These are phyloP conservation scores for Sporothrix curviconia DNA, from an alignment of 2,329 filamentous ascomycete species.

Conservation along the genomic window DNA sequence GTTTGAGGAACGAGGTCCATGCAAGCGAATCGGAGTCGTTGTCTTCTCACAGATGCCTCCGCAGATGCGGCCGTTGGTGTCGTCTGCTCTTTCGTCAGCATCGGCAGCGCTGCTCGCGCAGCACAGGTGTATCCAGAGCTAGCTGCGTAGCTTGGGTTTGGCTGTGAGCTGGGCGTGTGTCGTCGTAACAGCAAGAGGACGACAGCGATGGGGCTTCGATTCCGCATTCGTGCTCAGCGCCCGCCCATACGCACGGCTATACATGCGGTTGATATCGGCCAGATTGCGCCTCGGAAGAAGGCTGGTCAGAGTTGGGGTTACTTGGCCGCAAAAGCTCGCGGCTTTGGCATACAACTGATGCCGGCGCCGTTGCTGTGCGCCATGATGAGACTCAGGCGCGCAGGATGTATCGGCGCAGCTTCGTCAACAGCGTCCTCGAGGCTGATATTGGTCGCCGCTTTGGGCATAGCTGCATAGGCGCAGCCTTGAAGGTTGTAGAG, in stretches of 20 bases:
- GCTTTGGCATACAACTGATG: conserved; percentile 42
- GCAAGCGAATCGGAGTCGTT: not conserved
- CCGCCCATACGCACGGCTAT: conserved; percentile 51
- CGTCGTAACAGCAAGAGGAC: too few species aligned
- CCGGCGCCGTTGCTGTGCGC: conserved; percentile 45
- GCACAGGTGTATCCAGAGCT: not conserved
- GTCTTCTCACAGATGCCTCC: not conserved
- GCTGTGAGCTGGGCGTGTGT: too few species aligned
- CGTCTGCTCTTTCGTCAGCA: conserved; percentile 2
- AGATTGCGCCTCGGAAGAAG: conserved; percentile 44
- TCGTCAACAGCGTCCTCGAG: conserved; percentile 59
- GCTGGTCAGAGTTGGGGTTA: conserved; percentile 50
- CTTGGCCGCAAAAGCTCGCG: conserved; percentile 45
- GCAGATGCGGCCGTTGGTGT: conserved; percentile 1
- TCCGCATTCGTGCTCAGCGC: conserved; percentile 37
- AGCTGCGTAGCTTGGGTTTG: conserved; percentile 16
- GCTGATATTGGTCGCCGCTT: conserved; percentile 35
- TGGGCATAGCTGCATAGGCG: conserved; percentile 51
- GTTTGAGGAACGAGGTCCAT: conserved; percentile 1
- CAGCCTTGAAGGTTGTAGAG: conserved; percentile 59
- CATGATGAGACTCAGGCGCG: conserved; percentile 34
- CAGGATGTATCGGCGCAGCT: conserved; percentile 52
- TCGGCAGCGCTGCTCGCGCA: not conserved
- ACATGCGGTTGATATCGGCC: conserved; percentile 49
- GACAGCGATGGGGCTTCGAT: conserved; percentile 31